These are phyloP conservation scores for Mortierella sp. DNA, from an alignment of 371 early-diverging fungal species.

Conservation along the genomic window DNA sequence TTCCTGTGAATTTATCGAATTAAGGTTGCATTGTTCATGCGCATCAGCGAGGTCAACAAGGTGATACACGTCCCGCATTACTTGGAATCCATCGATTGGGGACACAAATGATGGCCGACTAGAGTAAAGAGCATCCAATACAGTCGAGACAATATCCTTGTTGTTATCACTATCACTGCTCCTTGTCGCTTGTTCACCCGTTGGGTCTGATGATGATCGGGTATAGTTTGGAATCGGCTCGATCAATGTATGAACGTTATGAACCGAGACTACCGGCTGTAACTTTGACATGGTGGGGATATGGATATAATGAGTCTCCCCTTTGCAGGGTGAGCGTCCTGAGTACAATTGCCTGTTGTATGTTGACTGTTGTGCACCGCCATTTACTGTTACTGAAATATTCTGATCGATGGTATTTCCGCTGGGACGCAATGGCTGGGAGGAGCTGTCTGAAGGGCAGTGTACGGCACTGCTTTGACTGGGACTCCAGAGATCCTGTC, in stretches of 20 bases:
- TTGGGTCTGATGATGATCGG: conserved; percentile 9
- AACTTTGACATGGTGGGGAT: conserved; percentile 13
- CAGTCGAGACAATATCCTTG: not conserved
- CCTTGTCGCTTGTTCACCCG: not conserved
- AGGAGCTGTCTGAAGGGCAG: conserved; percentile 12
- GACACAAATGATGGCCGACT: conserved; percentile 48
- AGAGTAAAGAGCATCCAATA: conserved; percentile 40
- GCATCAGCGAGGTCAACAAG: conserved; percentile 43
- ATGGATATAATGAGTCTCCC: conserved; percentile 38
- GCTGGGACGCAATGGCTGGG: conserved; percentile 1
- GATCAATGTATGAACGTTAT: conserved; percentile 51
- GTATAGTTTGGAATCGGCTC: conserved; percentile 34
- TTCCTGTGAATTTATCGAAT: conserved; percentile 7
- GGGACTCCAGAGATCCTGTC: conserved; percentile 40
- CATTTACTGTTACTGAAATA: not conserved
- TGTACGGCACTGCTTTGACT: conserved; percentile 12
- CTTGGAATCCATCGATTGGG: conserved; percentile 49
- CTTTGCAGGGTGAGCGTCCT: conserved; percentile 45
- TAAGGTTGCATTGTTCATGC: conserved; percentile 20
- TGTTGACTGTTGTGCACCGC: not conserved
- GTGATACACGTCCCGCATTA: conserved; percentile 54
- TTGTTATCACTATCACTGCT: not conserved
- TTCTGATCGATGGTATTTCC: not conserved
- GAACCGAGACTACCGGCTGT: conserved; percentile 51
- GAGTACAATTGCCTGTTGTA: not conserved